Evolutionary conservation across 352 stramenopile genomes (phyloP), one percentile per base, ranked within the genome.

Genomic region (Nothophytophthora sp.): DNA sequence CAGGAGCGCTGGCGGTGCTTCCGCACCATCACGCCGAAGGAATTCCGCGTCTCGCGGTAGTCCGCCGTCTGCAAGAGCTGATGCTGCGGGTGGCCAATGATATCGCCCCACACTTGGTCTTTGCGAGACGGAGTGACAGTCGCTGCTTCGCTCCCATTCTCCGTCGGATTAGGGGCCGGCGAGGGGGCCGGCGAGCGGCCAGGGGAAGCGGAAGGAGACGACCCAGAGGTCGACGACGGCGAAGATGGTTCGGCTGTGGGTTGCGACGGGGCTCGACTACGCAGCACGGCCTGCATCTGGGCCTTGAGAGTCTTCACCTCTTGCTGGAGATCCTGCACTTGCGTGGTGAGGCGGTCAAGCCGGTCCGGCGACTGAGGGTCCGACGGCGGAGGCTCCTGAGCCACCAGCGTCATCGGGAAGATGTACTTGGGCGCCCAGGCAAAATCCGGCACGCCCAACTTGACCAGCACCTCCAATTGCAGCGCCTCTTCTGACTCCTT

Each of bases 1-100:
- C 59, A 73, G 4, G 54, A 54, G 22, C 58, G 58, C 35, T 63
- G 63, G 15, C 59, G 63, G 47, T 55, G 63, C 23, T 60, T 73
- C 25, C 61, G 55, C 3, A 56, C 27, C 23, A 28, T 49, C 25
- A 46, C 30, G 22, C 61, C 61, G 8, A 56, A 22, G 0, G 61
- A 30, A 27, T 39, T 60, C 16, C 37, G 50, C 6, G 45, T 63
- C 44, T 70, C 61, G 5, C 61, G 61, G 30, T 52, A 67, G 33
- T 70, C 61, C 6, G 50, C 45, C 10, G 41, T 63, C 37, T 63
- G 61, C 35, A 60, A 55, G 27, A 70, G 61, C 20, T 55, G 34
- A 32, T 70, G 56, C 16, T 54, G 42, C 18, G 50, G 22, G 18
- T 56, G 50, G 15, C 57, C 37, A 32, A 61, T 61, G 39, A 61